These are phyloP conservation scores for Coleophoma cylindrospora DNA, from an alignment of 2,329 filamentous ascomycete species.

Conservation along the genomic window DNA sequence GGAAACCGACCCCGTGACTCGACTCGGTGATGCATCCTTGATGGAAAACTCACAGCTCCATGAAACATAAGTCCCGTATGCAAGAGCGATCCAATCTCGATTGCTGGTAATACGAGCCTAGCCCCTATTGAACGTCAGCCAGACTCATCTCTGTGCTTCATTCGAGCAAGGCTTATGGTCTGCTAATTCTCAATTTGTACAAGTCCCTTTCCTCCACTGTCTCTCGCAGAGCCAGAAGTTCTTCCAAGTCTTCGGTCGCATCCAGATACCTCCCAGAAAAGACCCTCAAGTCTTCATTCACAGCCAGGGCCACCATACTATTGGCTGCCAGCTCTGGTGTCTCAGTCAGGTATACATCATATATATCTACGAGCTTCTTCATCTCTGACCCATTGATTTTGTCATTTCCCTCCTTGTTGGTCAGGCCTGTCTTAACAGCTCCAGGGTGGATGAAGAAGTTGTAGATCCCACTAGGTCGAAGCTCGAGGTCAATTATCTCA, in stretches of 20 bases:
- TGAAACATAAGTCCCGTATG: too few species aligned
- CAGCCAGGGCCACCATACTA: constrained; percentile 6
- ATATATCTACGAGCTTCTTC: background rate
- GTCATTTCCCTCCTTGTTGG: background rate
- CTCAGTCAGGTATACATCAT: background rate
- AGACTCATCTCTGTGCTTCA: too few species aligned
- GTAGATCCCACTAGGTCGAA: constrained; percentile 1
- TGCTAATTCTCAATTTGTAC: constrained; percentile 19
- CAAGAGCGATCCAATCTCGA: too few species aligned
- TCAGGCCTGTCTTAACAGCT: background rate
- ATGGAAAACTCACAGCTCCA: too few species aligned
- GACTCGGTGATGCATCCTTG: too few species aligned
- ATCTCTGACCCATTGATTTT: background rate
- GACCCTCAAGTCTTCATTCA: constrained; percentile 1
- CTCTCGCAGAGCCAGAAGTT: constrained; percentile 19
- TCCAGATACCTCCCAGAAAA: constrained; percentile 6
- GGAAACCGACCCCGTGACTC: too few species aligned
- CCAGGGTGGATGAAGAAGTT: constrained; percentile 10
- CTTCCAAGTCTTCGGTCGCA: constrained; percentile 20
- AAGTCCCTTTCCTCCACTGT: constrained; percentile 4
- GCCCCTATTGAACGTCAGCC: too few species aligned
- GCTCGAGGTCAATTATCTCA: constrained; percentile 5
- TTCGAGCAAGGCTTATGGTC: background rate
- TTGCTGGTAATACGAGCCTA: too few species aligned
- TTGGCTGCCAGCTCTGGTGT: constrained; percentile 1